Evolutionary conservation across 306 rosid species (phyloP).

Genomic region (Rosa chinensis): DNA sequence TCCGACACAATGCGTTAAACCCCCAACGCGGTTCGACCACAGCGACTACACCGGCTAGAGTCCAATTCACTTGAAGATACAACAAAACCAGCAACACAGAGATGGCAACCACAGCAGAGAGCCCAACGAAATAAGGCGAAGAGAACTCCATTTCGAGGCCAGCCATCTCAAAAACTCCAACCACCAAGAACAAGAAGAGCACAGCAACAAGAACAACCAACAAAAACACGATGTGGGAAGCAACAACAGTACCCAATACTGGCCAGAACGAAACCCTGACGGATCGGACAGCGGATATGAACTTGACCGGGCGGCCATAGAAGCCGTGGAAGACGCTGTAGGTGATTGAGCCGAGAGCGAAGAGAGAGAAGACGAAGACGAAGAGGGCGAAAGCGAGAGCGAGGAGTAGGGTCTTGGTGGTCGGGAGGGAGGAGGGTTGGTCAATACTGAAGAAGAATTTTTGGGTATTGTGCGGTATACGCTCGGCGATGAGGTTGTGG

Average conservation of each 20-base stretch:
- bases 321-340: conserved; percentile 50
- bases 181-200: conserved; percentile 17
- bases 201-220: conserved; percentile 6
- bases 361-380: conserved; percentile 28
- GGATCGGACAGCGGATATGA: conserved; percentile 48
- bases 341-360: conserved; percentile 53
- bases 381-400: conserved; percentile 27
- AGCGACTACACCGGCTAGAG: conserved; percentile 39
- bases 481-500: conserved; percentile 34
- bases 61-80: conserved; percentile 54
- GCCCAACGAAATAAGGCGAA: conserved; percentile 31
- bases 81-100: conserved; percentile 16
- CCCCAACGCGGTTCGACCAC: conserved; percentile 55
- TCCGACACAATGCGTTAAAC: conserved; percentile 38
- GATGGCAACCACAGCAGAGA: conserved; percentile 5
- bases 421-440: too few species aligned
- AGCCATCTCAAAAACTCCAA: conserved; percentile 5
- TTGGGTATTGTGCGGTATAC: conserved; percentile 8
- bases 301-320: conserved; percentile 47
- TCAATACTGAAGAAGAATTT: not conserved
- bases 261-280: conserved; percentile 40
- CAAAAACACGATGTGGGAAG: conserved; percentile 18
- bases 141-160: conserved; percentile 20
- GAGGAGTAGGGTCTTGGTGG: conserved; percentile 10
- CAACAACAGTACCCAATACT: conserved; percentile 34